Conservation (phyloP, 306 rosid species). For the Pterocarpus macrocarpus region DNA sequence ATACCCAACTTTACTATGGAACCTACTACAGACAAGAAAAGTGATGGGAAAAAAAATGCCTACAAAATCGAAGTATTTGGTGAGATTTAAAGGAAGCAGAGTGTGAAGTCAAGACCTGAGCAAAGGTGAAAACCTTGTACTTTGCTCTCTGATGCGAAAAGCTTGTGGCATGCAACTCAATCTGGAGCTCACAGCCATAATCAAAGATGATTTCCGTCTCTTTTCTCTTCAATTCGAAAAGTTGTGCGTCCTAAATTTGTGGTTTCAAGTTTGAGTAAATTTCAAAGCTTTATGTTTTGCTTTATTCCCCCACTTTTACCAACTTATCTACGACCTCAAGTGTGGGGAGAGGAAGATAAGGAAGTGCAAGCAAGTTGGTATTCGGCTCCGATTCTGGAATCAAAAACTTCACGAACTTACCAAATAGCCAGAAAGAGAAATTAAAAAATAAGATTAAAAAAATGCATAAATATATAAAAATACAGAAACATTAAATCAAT, state of each 20-base stretch:
- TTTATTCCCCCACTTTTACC: not conserved
- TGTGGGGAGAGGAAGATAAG: no score
- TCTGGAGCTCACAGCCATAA: conserved; percentile 34
- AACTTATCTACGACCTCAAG: no score
- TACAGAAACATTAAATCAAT: no score
- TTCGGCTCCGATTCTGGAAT: not conserved
- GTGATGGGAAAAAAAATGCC: not conserved
- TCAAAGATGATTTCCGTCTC: not conserved
- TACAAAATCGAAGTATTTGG: not conserved
- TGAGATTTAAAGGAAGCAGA: not conserved
- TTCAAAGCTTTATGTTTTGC: no score
- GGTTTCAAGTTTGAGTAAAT: no score
- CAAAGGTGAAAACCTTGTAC: not conserved
- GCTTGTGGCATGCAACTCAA: conserved; percentile 10
- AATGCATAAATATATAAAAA: no score
- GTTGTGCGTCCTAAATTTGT: not conserved
- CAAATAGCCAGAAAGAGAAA: no score
- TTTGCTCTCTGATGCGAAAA: conserved; percentile 26
- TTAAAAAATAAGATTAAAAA: no score
- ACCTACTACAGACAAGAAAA: not conserved
- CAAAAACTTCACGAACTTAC: not conserved
- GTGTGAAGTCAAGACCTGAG: conserved; percentile 29
- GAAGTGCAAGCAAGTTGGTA: not conserved
- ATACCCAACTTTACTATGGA: not conserved
- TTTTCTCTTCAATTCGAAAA: not conserved